Evolutionary conservation across 257 asterid genomes (phyloP).

Genomic region (Striga asiatica): DNA sequence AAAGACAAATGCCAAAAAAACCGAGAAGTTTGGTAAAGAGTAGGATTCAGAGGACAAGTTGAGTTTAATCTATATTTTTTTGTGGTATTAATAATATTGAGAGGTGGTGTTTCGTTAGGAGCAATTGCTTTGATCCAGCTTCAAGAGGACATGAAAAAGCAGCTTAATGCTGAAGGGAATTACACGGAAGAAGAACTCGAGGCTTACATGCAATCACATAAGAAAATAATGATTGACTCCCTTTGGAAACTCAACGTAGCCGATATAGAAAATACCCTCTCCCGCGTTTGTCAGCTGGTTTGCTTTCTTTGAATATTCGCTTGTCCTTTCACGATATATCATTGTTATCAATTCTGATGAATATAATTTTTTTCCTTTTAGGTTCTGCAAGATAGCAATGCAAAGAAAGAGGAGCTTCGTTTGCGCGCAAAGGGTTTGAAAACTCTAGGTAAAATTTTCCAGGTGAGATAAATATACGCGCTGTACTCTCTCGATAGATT

Average conservation of each 20-base stretch:
- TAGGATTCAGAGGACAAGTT: too few species aligned
- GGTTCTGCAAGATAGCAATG: conserved; percentile 80
- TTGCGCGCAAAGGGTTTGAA: conserved; percentile 89
- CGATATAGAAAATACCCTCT: conserved; percentile 88
- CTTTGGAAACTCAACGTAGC: conserved; percentile 99
- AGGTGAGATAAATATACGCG: conserved; percentile 30
- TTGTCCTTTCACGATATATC: too few species aligned
- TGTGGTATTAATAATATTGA: too few species aligned
- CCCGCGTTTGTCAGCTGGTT: conserved; percentile 97
- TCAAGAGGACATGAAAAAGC: conserved; percentile 91
- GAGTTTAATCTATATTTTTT: too few species aligned
- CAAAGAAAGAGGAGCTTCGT: conserved; percentile 94
- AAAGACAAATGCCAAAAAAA: too few species aligned
- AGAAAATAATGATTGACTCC: conserved; percentile 88
- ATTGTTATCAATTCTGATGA: conserved; percentile 2
- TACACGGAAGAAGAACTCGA: conserved; percentile 90
- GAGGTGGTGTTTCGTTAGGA: conserved; percentile 44
- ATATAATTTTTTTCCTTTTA: conserved; percentile 17
- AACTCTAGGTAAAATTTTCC: conserved; percentile 85
- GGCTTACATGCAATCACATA: conserved; percentile 84
- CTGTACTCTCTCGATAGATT: background rate
- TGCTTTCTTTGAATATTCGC: conserved; percentile 14
- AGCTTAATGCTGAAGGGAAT: conserved; percentile 74
- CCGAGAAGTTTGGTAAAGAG: too few species aligned
- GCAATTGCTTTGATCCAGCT: conserved; percentile 94